Evolutionary conservation across 164 flowering plant genomes (phyloP), one percentile per base, ranked within the genome.

Genomic region (Warburgia ugandensis): DNA sequence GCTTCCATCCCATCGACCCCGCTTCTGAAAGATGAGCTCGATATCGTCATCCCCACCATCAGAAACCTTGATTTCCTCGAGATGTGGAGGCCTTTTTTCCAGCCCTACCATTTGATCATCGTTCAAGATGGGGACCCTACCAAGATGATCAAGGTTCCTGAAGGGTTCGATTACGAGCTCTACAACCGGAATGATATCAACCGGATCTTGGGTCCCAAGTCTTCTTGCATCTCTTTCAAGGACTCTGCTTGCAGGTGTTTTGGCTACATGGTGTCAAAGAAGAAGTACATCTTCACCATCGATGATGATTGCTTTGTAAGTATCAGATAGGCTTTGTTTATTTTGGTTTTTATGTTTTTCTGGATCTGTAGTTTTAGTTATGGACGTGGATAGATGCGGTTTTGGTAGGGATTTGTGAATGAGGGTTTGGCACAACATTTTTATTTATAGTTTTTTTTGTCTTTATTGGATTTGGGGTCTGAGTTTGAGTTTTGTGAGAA

Each of bases 241-340:
- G 95, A 83, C 61, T 86, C 95, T 28, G 95, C 95, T 41, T 86
- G 95, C 39, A 71, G 88, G 10, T 86, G 95, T 81, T 86, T 86
- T 39, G 95, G 91, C 8, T 86, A 68, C 70, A 76, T 86, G 82
- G 79, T 83, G 26, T 85, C 94, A 58, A 82, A 80, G 81, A 85
- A 85, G 83, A 85, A 85, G 84, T 85, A 83, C 49, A 76, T 86
- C 60, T 86, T 40, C 73, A 86, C 95, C 63, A 83, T 86, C 52
- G 94, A 85, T 44, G 90, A 82, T 52, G 89, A 85, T 48, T 86
- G 95, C 83, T 86, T 86, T 59, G 95, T 86, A 50, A 78, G 95
- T 69, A 23, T n/a, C n/a, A n/a, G n/a, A n/a, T n/a, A n/a, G n/a
- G n/a, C n/a, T n/a, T n/a, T n/a, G n/a, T n/a, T n/a, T n/a, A 17